phyloP scores from a whole-genome alignment of 2,329 filamentous ascomycete genomes.

The Ophiostoma ulmi region DNA sequence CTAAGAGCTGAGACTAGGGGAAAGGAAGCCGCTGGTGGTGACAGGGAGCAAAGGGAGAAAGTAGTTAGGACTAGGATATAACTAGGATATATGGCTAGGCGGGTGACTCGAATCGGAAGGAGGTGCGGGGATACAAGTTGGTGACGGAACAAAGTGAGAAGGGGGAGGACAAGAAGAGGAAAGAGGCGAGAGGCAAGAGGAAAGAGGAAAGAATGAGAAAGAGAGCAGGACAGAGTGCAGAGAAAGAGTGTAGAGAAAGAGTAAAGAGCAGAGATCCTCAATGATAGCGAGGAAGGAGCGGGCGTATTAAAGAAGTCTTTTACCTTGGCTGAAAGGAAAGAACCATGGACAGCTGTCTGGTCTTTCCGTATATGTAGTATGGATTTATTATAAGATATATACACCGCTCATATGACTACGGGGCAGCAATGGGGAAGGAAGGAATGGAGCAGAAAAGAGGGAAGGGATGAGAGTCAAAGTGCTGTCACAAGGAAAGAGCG shows the following conservation, averaged over 20 bases:
- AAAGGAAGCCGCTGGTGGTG: constrained; percentile 2
- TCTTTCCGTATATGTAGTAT: not conserved
- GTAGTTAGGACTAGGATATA: not conserved
- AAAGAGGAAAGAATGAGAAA: no score
- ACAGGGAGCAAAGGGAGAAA: constrained; percentile 15
- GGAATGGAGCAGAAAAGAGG: not conserved
- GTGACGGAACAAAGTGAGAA: not conserved
- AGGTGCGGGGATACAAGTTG: not conserved
- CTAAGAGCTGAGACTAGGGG: constrained; percentile 14
- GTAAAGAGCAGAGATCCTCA: no score
- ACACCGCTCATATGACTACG: constrained; percentile 7
- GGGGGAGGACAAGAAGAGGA: not conserved
- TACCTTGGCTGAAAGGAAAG: not conserved
- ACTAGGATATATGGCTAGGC: not conserved
- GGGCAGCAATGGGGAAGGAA: not conserved
- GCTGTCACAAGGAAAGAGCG: not conserved
- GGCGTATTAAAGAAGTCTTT: not conserved
- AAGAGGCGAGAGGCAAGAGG: no score
- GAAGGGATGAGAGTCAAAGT: not conserved
- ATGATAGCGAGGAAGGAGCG: not conserved
- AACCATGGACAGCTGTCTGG: not conserved
- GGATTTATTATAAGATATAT: not conserved
- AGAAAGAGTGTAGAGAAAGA: not conserved
- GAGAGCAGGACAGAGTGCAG: not conserved
- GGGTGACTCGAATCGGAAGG: not conserved